Percentiles rank a stretch among this genome's conserved stretches.
Conservation (phyloP, 495 filamentous ascomycete genomes). For the Apodospora peruviana region DNA sequence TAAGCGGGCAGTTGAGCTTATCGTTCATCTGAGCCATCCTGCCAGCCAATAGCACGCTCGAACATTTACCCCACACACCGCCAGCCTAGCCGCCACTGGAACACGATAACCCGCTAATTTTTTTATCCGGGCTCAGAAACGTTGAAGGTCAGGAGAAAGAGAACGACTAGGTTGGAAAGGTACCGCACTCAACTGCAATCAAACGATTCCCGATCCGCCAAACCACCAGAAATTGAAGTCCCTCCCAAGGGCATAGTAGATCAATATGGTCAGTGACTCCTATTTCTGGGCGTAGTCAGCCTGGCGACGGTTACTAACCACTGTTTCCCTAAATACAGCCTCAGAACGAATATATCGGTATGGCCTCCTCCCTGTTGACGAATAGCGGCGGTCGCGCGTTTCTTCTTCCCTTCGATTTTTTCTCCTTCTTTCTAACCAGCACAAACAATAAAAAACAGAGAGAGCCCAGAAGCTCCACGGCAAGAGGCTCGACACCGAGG, state of each 20-base stretch:
- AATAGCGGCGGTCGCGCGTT: too few relatives aligned
- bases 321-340: constrained; percentile 46
- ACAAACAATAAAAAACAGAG: constrained; percentile 9
- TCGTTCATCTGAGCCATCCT: too few relatives aligned
- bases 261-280: constrained; percentile 26
- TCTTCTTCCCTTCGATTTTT: constrained; percentile 33
- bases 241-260: constrained; percentile 24
- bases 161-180: neutral
- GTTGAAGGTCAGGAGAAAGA: too few relatives aligned
- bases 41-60: too few relatives aligned
- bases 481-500: constrained; percentile 78
- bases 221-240: constrained; percentile 14
- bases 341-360: constrained; percentile 89
- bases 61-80: too few relatives aligned
- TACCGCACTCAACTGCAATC: neutral
- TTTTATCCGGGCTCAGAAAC: too few relatives aligned
- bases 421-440: neutral
- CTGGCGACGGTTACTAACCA: neutral
- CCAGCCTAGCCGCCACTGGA: too few relatives aligned
- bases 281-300: neutral
- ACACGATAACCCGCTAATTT: too few relatives aligned
- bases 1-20: too few relatives aligned
- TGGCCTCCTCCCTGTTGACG: constrained; percentile 5
- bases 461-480: constrained; percentile 36
- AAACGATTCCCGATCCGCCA: neutral